phyloP scores from a whole-genome alignment of 305 asterid genomes.

The Fraxinus xanthoxyloides region DNA sequence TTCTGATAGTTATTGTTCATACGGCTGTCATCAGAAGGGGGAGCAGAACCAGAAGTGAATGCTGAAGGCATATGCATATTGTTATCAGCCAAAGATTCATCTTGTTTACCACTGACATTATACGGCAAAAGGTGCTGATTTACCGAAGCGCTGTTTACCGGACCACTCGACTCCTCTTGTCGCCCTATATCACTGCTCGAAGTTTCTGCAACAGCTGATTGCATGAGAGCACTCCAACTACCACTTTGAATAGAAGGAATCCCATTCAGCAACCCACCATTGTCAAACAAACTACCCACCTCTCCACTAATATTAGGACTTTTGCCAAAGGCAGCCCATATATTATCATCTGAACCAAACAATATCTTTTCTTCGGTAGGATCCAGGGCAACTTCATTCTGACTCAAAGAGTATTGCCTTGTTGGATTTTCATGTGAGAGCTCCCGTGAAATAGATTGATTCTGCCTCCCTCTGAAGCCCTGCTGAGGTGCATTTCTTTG shows the following conservation, averaged over 20 bases:
- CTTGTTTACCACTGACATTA: constrained; percentile 41
- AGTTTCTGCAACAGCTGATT: constrained; percentile 86
- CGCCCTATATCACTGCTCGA: constrained; percentile 55
- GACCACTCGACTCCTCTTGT: constrained; percentile 75
- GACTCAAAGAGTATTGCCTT: constrained; percentile 37
- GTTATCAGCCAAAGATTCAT: constrained; percentile 31
- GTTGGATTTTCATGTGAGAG: constrained; percentile 40
- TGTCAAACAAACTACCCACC: constrained; percentile 48
- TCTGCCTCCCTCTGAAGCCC: constrained; percentile 43
- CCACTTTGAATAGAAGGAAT: constrained; percentile 68
- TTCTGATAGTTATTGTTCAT: constrained; percentile 32
- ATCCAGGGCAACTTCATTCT: constrained; percentile 65
- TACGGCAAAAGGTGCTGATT: constrained; percentile 35
- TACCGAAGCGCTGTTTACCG: constrained; percentile 42
- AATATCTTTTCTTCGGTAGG: constrained; percentile 87
- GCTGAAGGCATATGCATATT: constrained; percentile 39
- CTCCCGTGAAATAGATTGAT: constrained; percentile 38
- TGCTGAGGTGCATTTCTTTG: constrained; percentile 42
- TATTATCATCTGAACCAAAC: constrained; percentile 86
- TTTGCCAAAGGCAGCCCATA: constrained; percentile 79
- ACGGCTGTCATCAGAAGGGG: constrained; percentile 30
- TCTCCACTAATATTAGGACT: constrained; percentile 48
- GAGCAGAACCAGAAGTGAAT: constrained; percentile 35
- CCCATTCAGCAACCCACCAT: constrained; percentile 45
- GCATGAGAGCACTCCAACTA: constrained; percentile 95